Base-by-base conservation (phyloP, 2,329 filamentous ascomycete genomes). In the Colletotrichum paranaense region DNA sequence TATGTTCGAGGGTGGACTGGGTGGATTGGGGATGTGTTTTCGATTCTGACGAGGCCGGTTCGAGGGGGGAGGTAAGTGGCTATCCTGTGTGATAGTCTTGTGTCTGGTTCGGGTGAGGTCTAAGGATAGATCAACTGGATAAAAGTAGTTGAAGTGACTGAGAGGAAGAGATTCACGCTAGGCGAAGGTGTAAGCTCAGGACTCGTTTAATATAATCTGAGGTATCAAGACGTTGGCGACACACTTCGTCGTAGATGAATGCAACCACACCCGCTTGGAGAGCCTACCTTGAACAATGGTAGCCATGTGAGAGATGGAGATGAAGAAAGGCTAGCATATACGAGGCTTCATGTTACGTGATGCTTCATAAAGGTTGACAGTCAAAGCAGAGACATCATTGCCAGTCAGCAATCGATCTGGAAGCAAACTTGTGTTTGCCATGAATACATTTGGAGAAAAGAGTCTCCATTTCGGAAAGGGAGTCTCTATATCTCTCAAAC, bases 1-100 rank as follows among this genome's bases (percentile, higher is more conserved):
- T 77, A 76, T 38, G 78, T 85, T 12, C 84, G 86, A 75, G 90
- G 90, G 0, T 92, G 89, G 90, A 73, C 80, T 42, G 90, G 88
- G 2, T 87, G 87, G 80, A 46, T 81, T 22, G 67, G 69, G 12
- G 81, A 82, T 58, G 68, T 32, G 30, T 60, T 73, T 49, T 49
- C 46, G 2, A 65, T 65, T 22, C 30, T 68, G 26, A 46, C 52
- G 9, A 49, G 66, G 46, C 42, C 62, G 11, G 16, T 57, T 7
- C 38, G 52, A n/a, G 32, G 19, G 24, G 6, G 32, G 28, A 64
- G 28, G 30, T 55, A n/a, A 64, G 14, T 2, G 42, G 42, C 19
- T 49, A 12, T 32, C 2, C 30, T 32, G 28, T 30, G 28, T 30
- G 8, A 30, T 30, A 30, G 28, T 30, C 28, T 30, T 30, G 28